Evolutionary conservation across 2,329 filamentous ascomycete genomes (phyloP), one percentile per base, ranked within the genome.

Genomic region (Hymenoscyphus occultus): DNA sequence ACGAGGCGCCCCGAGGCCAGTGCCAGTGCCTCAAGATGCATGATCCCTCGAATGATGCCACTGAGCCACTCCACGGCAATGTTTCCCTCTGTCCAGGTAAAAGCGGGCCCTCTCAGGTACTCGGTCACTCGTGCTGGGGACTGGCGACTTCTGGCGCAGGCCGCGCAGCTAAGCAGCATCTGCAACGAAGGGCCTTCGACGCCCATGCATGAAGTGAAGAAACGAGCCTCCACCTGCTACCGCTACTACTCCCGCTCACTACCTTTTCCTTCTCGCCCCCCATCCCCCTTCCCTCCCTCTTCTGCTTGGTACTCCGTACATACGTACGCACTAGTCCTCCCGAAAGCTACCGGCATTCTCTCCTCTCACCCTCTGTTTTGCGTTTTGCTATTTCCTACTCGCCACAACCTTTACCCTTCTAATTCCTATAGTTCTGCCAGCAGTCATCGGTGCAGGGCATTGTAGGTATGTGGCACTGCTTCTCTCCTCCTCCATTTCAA

Each of bases 391-490:
- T 48, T 61, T 61, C 39, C 35, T 71, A 63, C 67, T 65, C 61
- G 65, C 68, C 67, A 67, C 61, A 58, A 66, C 65, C 54, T 62
- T 62, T 60, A 56, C 64, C 63, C 62, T 68, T 67, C 63, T 65
- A 68, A 71, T 57, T 57, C 54, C 16, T 56, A 65, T 71, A 66
- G 35, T 65, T 63, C 66, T 67, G 69, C 69, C 69, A 70, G 70
- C 61, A 73, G 71, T 69, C 68, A 72, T 68, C 71, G 69, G 73
- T 75, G 73, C 74, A 73, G 73, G 35, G 74, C 73, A 74, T 75
- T 75, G 73, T 39, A 75, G 72, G 71, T 75, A 61, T 39, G 62
- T 60, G 12, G 19, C 32, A 5, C 70, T 63, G 67, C 70, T 39
- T 35, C 48, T 56, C 28, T 64, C 56, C 35, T 60, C 60, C 61